Base-by-base conservation (phyloP, 2,329 filamentous ascomycete genomes). In the Nannizziopsis barbatae region DNA sequence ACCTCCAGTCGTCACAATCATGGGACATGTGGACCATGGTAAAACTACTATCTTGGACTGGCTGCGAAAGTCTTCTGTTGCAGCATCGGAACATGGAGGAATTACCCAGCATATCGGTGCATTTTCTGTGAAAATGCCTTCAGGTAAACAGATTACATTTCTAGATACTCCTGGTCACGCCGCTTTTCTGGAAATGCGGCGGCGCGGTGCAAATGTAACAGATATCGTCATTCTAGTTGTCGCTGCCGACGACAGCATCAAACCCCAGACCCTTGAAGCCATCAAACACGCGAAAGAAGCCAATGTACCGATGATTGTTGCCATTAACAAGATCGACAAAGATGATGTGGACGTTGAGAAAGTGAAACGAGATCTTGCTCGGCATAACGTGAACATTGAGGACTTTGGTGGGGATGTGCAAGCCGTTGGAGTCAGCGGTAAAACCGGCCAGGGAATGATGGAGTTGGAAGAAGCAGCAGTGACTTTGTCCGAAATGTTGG, bases 61-160 rank as follows among this genome's bases (percentile, higher is more conserved):
- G 69, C 73, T 98, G 39, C 84, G 92, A 33, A 93, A 95, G 58
- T 92, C 89, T 1, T 95, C 88, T 5, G 80, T 98, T 38, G 93
- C 83, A 37, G 87, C 87, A 5, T 80, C 84, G 47, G 92, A 98
- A 64, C 89, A 95, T 62, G 92, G 92, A 53, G 92, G 92, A 32
- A 98, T 98, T 62, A 98, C 92, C 0, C 92, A 98, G 65, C 92
- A 98, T 61, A 98, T 98, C 56, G 93, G 92, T 65, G 92, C 92
- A 12, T 98, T 98, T 70, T 88, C 88, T 5, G 92, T 98, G 1
- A 79, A 79, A 14, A 81, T 98, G 74, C 82, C 86, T 3, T 81
- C 80, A 4, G 89, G 89, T 38, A 93, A 90, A 65, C 79, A 80
- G 33, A 95, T 98, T 56, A 98, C 93, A 0, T 98, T 98, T 71